Percentiles rank a stretch among this genome's conserved stretches.
Conservation (phyloP, 2,329 filamentous ascomycete genomes). For the Cucurbitaria berberidis region DNA sequence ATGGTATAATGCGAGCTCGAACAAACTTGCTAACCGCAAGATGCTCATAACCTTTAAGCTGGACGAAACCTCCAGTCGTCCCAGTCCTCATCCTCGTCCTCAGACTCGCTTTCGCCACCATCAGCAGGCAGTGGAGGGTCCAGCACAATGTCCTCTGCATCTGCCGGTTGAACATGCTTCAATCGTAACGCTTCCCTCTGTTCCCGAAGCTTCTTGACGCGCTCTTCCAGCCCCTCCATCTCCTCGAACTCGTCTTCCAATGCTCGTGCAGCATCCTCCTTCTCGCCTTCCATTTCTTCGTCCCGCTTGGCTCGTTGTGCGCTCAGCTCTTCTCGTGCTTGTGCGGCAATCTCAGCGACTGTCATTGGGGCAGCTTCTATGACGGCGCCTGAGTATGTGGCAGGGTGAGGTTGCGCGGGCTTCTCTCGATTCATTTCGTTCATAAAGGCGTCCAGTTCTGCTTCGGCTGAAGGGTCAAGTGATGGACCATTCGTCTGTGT, state of each 20-base stretch:
- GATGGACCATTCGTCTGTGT: conserved; percentile 11
- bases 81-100: conserved; percentile 49
- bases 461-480: conserved; percentile 30
- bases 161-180: conserved; percentile 17
- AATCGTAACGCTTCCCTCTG: conserved; percentile 52
- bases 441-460: conserved; percentile 63
- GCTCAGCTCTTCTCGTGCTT: conserved; percentile 53
- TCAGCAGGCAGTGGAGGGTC: conserved; percentile 15
- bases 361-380: conserved; percentile 56
- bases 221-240: conserved; percentile 56
- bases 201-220: conserved; percentile 53
- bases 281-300: conserved; percentile 56
- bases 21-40: conserved; percentile 6
- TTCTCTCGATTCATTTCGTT: conserved; percentile 73
- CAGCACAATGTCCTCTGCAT: conserved; percentile 14
- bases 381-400: conserved; percentile 54
- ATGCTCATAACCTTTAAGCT: conserved; percentile 25
- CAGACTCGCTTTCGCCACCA: conserved; percentile 47
- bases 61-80: conserved; percentile 48
- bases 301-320: conserved; percentile 51
- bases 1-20: conserved; percentile 18
- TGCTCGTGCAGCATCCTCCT: conserved; percentile 54
- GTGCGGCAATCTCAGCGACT: conserved; percentile 54
- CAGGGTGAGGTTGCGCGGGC: conserved; percentile 79
- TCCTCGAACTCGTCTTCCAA: conserved; percentile 58